These are phyloP conservation scores for Mucor piriformis DNA, from an alignment of 371 early-diverging fungal species.

Conservation along the genomic window DNA sequence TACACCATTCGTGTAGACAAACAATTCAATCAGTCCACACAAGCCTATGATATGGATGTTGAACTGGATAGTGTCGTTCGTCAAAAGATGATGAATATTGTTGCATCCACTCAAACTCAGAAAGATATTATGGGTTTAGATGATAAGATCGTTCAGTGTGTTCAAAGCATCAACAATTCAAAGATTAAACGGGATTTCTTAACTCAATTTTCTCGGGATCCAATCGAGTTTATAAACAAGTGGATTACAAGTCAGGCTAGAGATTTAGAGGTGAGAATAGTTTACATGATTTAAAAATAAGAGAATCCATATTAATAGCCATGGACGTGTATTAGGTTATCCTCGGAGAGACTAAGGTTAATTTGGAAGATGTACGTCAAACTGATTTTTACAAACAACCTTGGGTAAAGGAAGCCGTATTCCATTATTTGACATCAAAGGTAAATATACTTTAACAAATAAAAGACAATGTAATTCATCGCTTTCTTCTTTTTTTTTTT, in stretches of 20 bases:
- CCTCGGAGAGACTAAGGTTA: constrained; percentile 83
- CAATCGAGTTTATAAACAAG: constrained; percentile 87
- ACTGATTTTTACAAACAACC: constrained; percentile 84
- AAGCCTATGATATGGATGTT: constrained; percentile 89
- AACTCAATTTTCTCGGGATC: constrained; percentile 82
- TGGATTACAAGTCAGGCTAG: constrained; percentile 92
- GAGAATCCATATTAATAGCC: background rate
- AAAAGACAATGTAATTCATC: background rate
- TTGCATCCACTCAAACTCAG: constrained; percentile 46
- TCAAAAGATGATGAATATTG: constrained; percentile 54
- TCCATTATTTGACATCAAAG: constrained; percentile 81
- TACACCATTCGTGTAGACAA: constrained; percentile 79
- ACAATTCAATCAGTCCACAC: constrained; percentile 62
- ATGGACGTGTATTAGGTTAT: constrained; percentile 49
- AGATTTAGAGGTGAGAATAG: constrained; percentile 75
- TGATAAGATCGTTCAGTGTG: constrained; percentile 71
- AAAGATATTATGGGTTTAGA: constrained; percentile 63
- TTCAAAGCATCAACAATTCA: constrained; percentile 83
- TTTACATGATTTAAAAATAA: background rate
- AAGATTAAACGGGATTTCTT: constrained; percentile 95
- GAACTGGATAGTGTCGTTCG: constrained; percentile 81
- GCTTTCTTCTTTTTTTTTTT: background rate
- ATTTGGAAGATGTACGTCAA: constrained; percentile 81
- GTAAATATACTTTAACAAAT: constrained; percentile 23
- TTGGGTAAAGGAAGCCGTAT: constrained; percentile 91